Conservation (phyloP, 163 green algal genomes). For the Scenedesmus sp. region DNA sequence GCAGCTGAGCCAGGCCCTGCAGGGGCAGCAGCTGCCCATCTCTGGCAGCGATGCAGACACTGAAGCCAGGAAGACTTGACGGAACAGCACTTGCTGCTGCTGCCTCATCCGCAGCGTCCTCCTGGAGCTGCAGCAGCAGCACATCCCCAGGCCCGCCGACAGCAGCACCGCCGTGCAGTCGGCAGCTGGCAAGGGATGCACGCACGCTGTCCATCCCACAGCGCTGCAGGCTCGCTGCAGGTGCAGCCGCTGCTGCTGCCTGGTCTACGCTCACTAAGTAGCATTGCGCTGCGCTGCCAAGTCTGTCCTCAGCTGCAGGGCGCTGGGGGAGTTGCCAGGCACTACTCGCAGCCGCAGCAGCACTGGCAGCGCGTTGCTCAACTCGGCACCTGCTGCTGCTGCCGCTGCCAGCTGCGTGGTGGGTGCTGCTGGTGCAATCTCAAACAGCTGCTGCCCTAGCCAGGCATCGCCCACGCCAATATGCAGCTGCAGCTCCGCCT, state of each 20-base stretch:
- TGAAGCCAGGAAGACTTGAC: not conserved
- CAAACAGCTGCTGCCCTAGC: conserved; percentile 25
- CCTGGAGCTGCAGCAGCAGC: not conserved
- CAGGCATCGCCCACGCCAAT: conserved; percentile 23
- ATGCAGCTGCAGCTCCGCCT: not conserved
- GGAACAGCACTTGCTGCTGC: conserved; percentile 8
- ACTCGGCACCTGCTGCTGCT: not conserved
- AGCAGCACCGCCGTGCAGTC: not conserved
- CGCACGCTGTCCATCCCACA: not conserved
- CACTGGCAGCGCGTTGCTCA: conserved; percentile 4
- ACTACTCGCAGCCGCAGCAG: conserved; percentile 6
- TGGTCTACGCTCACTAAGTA: not conserved
- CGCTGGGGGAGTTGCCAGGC: not conserved
- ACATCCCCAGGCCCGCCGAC: not conserved
- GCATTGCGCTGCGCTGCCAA: not conserved
- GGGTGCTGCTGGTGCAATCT: not conserved
- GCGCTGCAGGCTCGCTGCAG: not conserved
- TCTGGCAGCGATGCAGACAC: not conserved
- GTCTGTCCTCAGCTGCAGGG: not conserved
- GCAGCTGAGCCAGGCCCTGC: not conserved
- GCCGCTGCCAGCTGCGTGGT: not conserved
- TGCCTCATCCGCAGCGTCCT: not conserved
- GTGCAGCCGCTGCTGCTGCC: not conserved
- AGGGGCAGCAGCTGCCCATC: conserved; percentile 1
- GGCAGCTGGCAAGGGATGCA: not conserved